A percentile compares a stretch with the other conserved stretches of the same genome.
Conservation (phyloP, 2,329 filamentous ascomycete species). For the Sphaerulina musiva region DNA sequence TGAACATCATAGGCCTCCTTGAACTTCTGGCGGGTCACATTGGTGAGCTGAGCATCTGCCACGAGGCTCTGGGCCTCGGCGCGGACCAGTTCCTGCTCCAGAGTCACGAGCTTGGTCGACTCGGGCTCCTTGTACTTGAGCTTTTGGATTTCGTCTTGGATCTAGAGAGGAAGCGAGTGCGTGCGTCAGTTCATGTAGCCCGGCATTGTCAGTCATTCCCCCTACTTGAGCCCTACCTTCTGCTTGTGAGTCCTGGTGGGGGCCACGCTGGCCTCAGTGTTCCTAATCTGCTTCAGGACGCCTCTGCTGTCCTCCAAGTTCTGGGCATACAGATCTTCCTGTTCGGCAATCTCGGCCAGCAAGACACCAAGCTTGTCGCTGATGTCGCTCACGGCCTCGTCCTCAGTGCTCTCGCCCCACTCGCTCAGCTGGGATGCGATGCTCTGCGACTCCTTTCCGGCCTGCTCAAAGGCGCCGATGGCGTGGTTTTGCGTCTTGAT, state of each 20-base stretch:
- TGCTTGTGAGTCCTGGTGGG: conserved; percentile 79
- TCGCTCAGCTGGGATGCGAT: conserved; percentile 90
- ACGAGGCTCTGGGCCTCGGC: conserved; percentile 95
- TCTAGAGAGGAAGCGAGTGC: conserved; percentile 35
- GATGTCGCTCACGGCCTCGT: conserved; percentile 81
- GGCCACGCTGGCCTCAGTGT: conserved; percentile 92
- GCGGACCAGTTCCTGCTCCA: conserved; percentile 94
- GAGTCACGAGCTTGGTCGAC: conserved; percentile 68
- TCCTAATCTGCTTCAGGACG: conserved; percentile 83
- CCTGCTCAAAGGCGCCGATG: conserved; percentile 75
- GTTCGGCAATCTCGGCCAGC: conserved; percentile 85
- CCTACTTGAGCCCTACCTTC: conserved; percentile 45
- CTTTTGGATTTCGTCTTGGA: conserved; percentile 85
- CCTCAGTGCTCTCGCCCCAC: conserved; percentile 88
- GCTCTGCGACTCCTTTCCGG: conserved; percentile 72
- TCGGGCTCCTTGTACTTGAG: conserved; percentile 88
- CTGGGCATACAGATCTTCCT: conserved; percentile 83
- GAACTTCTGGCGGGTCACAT: conserved; percentile 90
- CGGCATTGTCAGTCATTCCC: no score
- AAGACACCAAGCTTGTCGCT: conserved; percentile 94
- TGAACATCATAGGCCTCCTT: conserved; percentile 90
- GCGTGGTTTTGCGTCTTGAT: conserved; percentile 94
- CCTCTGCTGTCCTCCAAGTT: conserved; percentile 77
- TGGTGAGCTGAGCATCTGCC: conserved; percentile 91
- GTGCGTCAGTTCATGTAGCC: no score